Conservation (phyloP, 805 yeast genomes). For the Ogataea degrootiae region DNA sequence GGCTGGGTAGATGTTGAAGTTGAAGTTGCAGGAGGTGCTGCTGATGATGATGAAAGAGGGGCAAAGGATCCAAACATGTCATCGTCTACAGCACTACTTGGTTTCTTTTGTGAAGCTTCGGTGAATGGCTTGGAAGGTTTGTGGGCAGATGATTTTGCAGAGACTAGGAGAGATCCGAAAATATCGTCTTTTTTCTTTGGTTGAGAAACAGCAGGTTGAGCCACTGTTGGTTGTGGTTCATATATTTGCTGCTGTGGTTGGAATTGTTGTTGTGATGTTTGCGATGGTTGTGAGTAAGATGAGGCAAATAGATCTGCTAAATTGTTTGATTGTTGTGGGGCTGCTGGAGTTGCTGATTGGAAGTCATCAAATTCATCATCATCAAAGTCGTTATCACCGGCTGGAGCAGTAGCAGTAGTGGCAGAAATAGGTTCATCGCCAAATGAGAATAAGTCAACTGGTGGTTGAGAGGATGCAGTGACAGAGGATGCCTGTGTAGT, state of each 20-base stretch:
- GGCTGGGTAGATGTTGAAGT: slow-evolving; percentile 4
- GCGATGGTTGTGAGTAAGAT: slow-evolving; percentile 21
- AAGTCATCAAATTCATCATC: slow-evolving; percentile 81
- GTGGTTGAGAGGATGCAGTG: slow-evolving; percentile 37
- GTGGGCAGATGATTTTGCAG: slow-evolving; percentile 51
- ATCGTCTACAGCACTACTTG: slow-evolving; percentile 3
- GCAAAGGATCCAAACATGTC: slow-evolving; percentile 12
- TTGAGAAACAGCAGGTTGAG: slow-evolving; percentile 34
- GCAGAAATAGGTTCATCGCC: slow-evolving; percentile 28
- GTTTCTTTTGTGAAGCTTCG: neutral
- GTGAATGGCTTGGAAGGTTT: slow-evolving; percentile 12
- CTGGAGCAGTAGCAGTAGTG: slow-evolving; percentile 24
- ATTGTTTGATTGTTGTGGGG: slow-evolving; percentile 22
- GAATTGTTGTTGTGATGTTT: slow-evolving; percentile 12
- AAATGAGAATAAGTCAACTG: slow-evolving; percentile 48
- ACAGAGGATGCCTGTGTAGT: slow-evolving; percentile 36
- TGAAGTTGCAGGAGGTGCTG: neutral
- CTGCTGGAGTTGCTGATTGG: slow-evolving; percentile 58
- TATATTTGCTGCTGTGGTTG: slow-evolving; percentile 11
- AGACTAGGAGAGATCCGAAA: slow-evolving; percentile 62
- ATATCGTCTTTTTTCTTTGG: slow-evolving; percentile 52
- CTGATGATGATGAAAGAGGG: slow-evolving; percentile 7
- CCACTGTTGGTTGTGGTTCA: slow-evolving; percentile 27
- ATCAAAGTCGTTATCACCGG: slow-evolving; percentile 35
- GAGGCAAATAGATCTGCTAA: slow-evolving; percentile 30